Conservation (phyloP, 164 flowering plant genomes). For the Vitis rupestris region DNA sequence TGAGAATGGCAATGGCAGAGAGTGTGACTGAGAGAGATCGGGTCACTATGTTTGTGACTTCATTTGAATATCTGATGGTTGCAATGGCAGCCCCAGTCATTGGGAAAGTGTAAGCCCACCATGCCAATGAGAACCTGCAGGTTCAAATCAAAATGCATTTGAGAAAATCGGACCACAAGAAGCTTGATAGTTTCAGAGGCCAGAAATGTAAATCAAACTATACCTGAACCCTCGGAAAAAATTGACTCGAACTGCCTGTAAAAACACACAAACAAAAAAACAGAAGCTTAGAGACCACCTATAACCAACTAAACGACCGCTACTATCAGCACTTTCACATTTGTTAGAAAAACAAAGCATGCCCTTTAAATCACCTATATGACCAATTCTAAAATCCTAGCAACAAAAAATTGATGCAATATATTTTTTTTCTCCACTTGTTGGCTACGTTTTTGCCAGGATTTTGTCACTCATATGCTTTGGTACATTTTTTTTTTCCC, state of each 20-base stretch:
- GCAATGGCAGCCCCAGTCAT: conserved; percentile 81
- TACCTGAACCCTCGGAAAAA: conserved; percentile 85
- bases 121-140: conserved; percentile 59
- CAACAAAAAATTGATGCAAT: no score
- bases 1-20: conserved; percentile 46
- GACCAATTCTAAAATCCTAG: no score
- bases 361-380: no score
- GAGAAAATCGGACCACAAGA: background rate
- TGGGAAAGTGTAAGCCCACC: conserved; percentile 87
- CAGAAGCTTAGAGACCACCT: background rate
- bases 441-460: no score
- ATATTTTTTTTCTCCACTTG: no score
- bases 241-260: conserved; percentile 73
- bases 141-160: background rate
- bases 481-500: no score
- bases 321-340: no score
- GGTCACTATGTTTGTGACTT: conserved; percentile 44
- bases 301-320: no score
- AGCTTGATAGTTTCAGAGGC: background rate
- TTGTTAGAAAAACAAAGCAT: no score
- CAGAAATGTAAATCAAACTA: background rate
- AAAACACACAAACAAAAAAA: background rate
- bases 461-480: no score
- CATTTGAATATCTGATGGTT: conserved; percentile 56
- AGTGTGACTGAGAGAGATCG: conserved; percentile 44